phyloP scores from a whole-genome alignment of 1,284 basidiomycete genomes.

The Thecaphora frezii region DNA sequence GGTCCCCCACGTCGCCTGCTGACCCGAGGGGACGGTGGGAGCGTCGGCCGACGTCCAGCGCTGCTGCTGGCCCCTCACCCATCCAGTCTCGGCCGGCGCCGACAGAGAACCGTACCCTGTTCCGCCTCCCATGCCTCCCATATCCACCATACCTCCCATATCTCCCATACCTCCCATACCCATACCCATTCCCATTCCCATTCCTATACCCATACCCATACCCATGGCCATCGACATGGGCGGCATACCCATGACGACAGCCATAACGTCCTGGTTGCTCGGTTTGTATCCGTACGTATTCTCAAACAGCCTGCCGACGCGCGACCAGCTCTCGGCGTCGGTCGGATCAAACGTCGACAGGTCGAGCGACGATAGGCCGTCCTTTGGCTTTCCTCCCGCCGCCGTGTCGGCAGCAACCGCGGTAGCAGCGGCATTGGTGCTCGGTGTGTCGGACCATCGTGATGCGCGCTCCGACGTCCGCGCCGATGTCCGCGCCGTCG shows the following conservation, averaged over 20 bases:
- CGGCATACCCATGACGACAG: not conserved
- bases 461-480: not conserved
- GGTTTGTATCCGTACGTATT: constrained; percentile 12
- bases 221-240: not conserved
- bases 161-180: not conserved
- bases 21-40: too few species aligned
- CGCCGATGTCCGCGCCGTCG: not conserved
- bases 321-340: constrained; percentile 3
- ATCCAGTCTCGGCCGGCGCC: too few species aligned
- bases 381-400: not conserved
- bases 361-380: not conserved
- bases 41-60: too few species aligned
- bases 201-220: not conserved
- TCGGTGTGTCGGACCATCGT: not conserved
- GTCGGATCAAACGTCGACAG: constrained; percentile 12
- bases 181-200: not conserved
- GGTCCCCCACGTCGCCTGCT: too few species aligned
- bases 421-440: too few species aligned
- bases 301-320: constrained; percentile 3
- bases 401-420: not conserved
- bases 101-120: too few species aligned
- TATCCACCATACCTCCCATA: too few species aligned
- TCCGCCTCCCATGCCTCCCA: too few species aligned
- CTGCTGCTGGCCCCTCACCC: too few species aligned
- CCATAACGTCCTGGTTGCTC: constrained; percentile 10